Evolutionary conservation across 345 rosid species (phyloP).

Genomic region (Erucastrum elatum): DNA sequence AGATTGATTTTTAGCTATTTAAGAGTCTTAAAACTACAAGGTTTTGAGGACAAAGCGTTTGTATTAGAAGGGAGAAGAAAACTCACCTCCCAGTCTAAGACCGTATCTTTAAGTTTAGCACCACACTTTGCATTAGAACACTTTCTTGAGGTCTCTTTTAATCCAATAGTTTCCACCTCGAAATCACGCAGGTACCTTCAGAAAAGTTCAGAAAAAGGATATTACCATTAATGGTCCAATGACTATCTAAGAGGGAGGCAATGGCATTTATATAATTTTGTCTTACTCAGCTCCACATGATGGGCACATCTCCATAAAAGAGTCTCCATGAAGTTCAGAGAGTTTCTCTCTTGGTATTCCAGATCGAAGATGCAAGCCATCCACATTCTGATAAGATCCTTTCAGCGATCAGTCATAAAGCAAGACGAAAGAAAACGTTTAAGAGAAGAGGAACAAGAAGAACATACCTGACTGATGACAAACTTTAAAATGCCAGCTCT

Average conservation of each 20-base stretch:
- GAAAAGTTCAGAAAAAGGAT: conserved; percentile 16
- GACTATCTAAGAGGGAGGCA: background rate
- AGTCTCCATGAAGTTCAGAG: conserved; percentile 90
- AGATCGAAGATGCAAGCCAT: conserved; percentile 97
- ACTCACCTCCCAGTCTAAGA: conserved; percentile 97
- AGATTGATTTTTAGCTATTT: background rate
- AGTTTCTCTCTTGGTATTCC: conserved; percentile 98
- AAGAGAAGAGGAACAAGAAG: background rate
- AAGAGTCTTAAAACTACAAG: background rate
- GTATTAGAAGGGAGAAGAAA: background rate
- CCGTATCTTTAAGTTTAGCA: conserved; percentile 86
- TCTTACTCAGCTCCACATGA: conserved; percentile 85
- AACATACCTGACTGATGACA: conserved; percentile 80
- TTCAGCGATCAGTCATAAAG: background rate
- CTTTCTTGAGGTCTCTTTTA: conserved; percentile 85
- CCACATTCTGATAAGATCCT: conserved; percentile 65
- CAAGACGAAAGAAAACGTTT: background rate
- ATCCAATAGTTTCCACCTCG: conserved; percentile 93
- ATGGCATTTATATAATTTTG: conserved; percentile 10
- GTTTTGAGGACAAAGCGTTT: background rate
- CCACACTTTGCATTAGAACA: conserved; percentile 72
- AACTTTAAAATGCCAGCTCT: conserved; percentile 84
- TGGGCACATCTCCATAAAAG: conserved; percentile 90
- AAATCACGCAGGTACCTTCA: conserved; percentile 90
- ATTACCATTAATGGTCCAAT: background rate